Percentiles rank a stretch among this genome's conserved stretches.
Conservation (phyloP, 2,329 filamentous ascomycete species). For the Polychaeton citri region DNA sequence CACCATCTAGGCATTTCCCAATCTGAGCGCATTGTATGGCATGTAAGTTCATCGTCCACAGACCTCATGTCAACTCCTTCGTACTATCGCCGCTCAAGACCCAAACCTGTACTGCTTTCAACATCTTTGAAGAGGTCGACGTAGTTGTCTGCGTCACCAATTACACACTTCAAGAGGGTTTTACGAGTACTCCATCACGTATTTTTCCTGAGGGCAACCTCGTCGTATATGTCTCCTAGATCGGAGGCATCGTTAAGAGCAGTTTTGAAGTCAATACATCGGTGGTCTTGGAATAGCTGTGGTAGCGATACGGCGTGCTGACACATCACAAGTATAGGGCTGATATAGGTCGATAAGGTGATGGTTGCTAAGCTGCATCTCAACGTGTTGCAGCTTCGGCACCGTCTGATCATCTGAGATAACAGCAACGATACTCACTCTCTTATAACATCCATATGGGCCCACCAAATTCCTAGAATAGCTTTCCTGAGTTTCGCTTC, state of each 20-base stretch:
- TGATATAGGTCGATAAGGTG: conserved; percentile 9
- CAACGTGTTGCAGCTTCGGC: conserved; percentile 8
- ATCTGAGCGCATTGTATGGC: background rate
- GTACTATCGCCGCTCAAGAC: too few species aligned
- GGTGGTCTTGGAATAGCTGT: conserved; percentile 35
- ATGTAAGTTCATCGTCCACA: background rate
- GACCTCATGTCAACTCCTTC: too few species aligned
- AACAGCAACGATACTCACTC: background rate
- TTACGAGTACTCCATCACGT: conserved; percentile 29
- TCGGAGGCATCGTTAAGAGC: conserved; percentile 26
- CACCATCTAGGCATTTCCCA: background rate
- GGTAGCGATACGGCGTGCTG: conserved; percentile 26
- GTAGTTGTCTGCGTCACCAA: conserved; percentile 22
- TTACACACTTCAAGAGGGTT: conserved; percentile 27
- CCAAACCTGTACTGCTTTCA: background rate
- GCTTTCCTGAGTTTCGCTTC: background rate
- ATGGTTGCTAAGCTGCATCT: conserved; percentile 10
- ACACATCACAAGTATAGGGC: conserved; percentile 31
- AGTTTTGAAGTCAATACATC: conserved; percentile 23
- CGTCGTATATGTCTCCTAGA: conserved; percentile 19
- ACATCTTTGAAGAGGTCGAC: conserved; percentile 6
- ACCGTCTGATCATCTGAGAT: conserved; percentile 12
- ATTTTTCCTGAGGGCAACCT: conserved; percentile 21
- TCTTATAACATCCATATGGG: background rate
- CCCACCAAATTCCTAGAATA: background rate